phyloP scores from a whole-genome alignment of 176 grass and related monocot genomes.

The Juncus inflexus region DNA sequence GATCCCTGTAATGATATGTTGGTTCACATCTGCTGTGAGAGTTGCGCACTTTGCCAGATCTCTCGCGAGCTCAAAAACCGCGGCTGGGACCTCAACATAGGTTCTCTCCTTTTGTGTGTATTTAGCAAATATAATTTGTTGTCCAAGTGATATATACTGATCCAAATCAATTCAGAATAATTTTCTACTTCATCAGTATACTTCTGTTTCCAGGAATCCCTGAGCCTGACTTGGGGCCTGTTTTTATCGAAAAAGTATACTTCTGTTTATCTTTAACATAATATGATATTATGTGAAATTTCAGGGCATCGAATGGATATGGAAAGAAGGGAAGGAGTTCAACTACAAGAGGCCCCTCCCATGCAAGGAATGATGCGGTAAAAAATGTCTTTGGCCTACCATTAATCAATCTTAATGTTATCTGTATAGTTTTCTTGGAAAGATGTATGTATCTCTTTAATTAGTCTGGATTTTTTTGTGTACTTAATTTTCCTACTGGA shows the following conservation, averaged over 20 bases:
- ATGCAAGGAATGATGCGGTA: conserved; percentile 24
- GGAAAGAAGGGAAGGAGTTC: conserved; percentile 16
- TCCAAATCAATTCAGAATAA: no score
- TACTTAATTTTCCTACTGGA: no score
- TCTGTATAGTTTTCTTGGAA: no score
- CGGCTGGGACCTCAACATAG: conserved; percentile 83
- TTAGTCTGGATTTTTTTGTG: no score
- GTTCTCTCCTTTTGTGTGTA: conserved; percentile 8
- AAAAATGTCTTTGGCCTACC: no score
- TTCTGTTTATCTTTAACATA: conserved; percentile 1
- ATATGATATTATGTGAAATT: background rate
- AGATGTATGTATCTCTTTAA: no score
- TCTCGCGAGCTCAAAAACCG: conserved; percentile 80
- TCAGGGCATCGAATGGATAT: conserved; percentile 32
- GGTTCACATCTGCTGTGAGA: conserved; percentile 79
- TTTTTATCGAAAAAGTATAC: no score
- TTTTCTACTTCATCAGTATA: background rate
- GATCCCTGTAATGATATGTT: conserved; percentile 64
- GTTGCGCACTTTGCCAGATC: conserved; percentile 72
- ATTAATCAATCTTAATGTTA: no score
- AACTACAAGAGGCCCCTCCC: background rate
- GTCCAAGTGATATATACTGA: no score
- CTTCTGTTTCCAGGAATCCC: no score
- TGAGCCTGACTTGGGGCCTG: no score
- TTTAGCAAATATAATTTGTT: no score